Evolutionary conservation across 768 basidiomycete species (phyloP), one percentile per base, ranked within the genome.

Genomic region (Suillus cothurnatus): DNA sequence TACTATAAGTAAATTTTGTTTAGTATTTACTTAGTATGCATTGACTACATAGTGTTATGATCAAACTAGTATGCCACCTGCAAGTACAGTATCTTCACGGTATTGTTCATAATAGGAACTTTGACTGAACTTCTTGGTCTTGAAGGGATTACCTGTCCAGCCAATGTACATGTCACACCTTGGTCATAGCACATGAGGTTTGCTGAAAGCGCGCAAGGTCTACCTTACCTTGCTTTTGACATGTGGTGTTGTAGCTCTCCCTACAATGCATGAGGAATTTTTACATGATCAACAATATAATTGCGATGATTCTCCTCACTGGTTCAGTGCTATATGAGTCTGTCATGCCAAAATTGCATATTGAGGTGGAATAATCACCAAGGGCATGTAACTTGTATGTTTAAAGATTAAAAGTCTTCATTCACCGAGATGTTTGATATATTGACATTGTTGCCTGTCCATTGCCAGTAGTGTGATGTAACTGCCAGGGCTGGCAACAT

Each of bases 301-400:
- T 41, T 17, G 19, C 6, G 39, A 41, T 6, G 39, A 1, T 6
- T 41, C 7, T 7, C 6, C 74, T 4, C 62, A 81, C 80, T 4
- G 66, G 65, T 55, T 77, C 71, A 1, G 78, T 79, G 5, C 70
- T 67, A 60, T 75, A 80, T 0, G 70, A 73, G 38, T 81, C 80
- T 0, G 73, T 75, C 6, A 79, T 77, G 0, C 80, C 77, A 31
- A 69, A 71, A 5, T 26, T n/a, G 5, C 39, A 17, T 17, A 81
- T 79, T 3, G 59, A 65, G 0, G 21, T 6, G 0, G 50, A 57
- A 65, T 79, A 79, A 62, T 81, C 71, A 0, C 77, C 77, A 2
- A 81, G 64, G 0, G 72, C 57, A 61, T 81, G 80, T 9, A 72
- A 8, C 67, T 81, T 81, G 65, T 72, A 72, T 0, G 74, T 78